Conservation (phyloP, 164 flowering plant species). For the Taxillus chinensis region DNA sequence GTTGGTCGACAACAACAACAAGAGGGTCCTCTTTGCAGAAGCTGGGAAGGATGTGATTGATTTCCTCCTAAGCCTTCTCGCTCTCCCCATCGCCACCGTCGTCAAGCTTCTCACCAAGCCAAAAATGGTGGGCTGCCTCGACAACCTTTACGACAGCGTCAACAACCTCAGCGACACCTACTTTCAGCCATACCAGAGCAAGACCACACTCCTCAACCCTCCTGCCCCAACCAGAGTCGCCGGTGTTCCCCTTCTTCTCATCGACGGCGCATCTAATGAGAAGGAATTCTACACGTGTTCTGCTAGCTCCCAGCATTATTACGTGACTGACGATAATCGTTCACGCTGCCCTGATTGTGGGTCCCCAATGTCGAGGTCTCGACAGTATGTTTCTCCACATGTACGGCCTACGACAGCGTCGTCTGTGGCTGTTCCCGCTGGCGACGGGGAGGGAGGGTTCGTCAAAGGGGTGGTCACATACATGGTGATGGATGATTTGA, state of each 20-base stretch:
- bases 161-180: neutral
- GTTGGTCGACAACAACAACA: neutral
- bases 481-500: conserved; percentile 18
- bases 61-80: neutral
- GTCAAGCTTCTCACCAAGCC: neutral
- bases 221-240: neutral
- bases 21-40: conserved; percentile 5
- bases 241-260: neutral
- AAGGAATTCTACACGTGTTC: neutral
- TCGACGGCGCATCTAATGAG: neutral
- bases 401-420: neutral
- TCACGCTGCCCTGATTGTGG: neutral
- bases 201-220: conserved; percentile 11
- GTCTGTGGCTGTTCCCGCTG: neutral
- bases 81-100: conserved; percentile 1
- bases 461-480: conserved; percentile 15
- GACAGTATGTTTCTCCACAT: neutral
- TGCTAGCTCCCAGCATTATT: neutral
- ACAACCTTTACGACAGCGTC: neutral
- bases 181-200: conserved; percentile 3
- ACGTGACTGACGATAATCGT: neutral
- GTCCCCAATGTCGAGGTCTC: neutral
- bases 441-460: conserved; percentile 8
- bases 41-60: conserved; percentile 5
- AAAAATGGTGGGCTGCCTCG: neutral